Evolutionary conservation across 495 filamentous ascomycete species (phyloP).

Genomic region (Aspergillus campestris): DNA sequence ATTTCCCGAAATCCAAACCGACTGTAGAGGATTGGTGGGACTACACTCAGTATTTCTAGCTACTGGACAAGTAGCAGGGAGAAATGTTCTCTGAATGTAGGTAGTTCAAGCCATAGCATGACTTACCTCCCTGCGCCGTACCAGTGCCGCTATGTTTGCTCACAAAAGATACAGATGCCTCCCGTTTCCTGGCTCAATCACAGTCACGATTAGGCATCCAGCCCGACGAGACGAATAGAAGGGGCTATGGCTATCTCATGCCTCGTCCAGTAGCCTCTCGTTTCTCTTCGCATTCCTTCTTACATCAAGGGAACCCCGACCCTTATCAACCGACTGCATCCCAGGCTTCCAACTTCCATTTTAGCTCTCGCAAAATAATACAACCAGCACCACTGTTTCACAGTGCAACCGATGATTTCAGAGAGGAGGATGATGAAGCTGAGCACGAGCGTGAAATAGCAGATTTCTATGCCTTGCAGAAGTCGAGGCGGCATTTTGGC

Average conservation of each 20-base stretch:
- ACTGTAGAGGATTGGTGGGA: no score
- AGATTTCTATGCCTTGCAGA: constrained; percentile 84
- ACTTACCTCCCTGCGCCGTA: no score
- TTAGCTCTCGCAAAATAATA: constrained; percentile 60
- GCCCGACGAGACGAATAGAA: constrained; percentile 47
- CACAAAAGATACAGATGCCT: constrained; percentile 62
- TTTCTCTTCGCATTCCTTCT: constrained; percentile 41
- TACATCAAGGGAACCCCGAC: constrained; percentile 49
- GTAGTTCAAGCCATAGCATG: constrained; percentile 21
- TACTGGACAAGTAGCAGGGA: no score
- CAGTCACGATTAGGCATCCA: constrained; percentile 75
- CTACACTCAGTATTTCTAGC: no score
- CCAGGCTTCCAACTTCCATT: constrained; percentile 65
- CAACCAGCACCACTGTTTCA: constrained; percentile 88
- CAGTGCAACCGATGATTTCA: constrained; percentile 71
- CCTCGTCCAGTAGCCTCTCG: constrained; percentile 36
- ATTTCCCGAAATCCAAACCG: no score
- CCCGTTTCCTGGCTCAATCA: constrained; percentile 93
- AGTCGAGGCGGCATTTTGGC: constrained; percentile 81
- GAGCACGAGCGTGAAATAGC: constrained; percentile 89
- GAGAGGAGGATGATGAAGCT: constrained; percentile 82
- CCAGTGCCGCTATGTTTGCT: constrained; percentile 2
- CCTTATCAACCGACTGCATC: constrained; percentile 65
- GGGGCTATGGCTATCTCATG: constrained; percentile 39
- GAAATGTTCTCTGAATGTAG: constrained; percentile 96